Evolutionary conservation across 495 filamentous ascomycete species (phyloP), one percentile per base, ranked within the genome.

Genomic region (Glonium stellatum): DNA sequence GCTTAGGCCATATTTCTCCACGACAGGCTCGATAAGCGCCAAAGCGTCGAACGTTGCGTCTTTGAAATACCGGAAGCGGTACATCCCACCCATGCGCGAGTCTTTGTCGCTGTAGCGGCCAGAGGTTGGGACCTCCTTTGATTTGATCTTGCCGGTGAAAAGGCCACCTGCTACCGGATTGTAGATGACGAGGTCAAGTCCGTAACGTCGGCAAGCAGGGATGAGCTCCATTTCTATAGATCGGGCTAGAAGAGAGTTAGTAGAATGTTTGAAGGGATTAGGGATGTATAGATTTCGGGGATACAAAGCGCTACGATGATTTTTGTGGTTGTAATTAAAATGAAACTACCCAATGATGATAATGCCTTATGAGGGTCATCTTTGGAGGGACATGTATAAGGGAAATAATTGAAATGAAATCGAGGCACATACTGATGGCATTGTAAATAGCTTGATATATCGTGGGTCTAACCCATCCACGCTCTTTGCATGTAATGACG

Each of bases 91-190:
- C 58, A 55, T 39, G 34, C 54, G 58, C 36, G 65, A 66, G 21
- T 70, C 67, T 18, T 71, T 72, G 59, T 86, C 78, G 60, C 80
- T 84, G 73, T 83, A 95, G 15, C 89, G 79, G 5, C 90, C 89
- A 48, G 82, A 79, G 0, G 71, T 71, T 12, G 87, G 87, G 0
- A 85, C 72, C 5, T 18, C 12, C 88, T 87, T 31, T 71, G 55
- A 25, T 35, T 63, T 56, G 55, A 58, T 50, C 15, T 56, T 36
- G 27, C 18, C 21, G 22, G 84, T 84, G 66, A 96, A 86, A 18
- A 95, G 70, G 0, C 91, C 91, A 5, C 90, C 90, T 15, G 88
- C 89, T 50, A 88, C 74, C 1, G 91, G 91, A 70, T 95, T 95
- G 73, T 95, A 96, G n/a, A 90, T 78, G 27, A 95, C 89, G 23